phyloP scores from a whole-genome alignment of 73 alveolate genomes.

The Effrenium voratum region DNA sequence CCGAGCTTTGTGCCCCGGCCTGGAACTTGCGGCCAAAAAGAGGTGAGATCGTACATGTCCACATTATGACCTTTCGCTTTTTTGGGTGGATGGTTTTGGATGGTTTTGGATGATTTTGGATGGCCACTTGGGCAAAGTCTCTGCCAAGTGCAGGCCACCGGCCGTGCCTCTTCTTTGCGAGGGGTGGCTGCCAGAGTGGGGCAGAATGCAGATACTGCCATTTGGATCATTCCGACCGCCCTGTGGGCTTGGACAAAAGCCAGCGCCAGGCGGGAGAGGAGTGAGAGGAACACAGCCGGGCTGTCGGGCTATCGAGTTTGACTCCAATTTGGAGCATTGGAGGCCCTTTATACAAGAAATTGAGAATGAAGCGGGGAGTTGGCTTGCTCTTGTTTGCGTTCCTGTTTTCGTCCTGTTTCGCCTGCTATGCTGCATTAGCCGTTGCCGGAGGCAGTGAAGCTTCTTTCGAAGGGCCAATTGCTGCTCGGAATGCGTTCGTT shows the following conservation, averaged over 20 bases:
- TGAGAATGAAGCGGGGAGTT: too few species aligned
- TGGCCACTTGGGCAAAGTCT: too few species aligned
- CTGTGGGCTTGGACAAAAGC: conserved; percentile 37
- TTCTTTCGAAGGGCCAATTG: conserved; percentile 46
- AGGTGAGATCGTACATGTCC: too few species aligned
- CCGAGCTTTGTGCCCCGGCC: conserved; percentile 66
- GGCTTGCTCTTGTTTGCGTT: too few species aligned
- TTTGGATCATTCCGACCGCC: conserved; percentile 58
- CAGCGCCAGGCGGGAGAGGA: conserved; percentile 42
- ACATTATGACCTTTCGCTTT: too few species aligned
- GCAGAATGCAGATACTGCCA: conserved; percentile 60
- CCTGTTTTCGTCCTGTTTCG: too few species aligned
- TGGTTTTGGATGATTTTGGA: too few species aligned
- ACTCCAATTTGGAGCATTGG: background rate
- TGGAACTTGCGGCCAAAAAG: too few species aligned
- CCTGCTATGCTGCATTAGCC: background rate
- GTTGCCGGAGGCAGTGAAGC: conserved; percentile 28
- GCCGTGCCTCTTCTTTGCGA: conserved; percentile 60
- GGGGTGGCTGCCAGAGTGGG: conserved; percentile 67
- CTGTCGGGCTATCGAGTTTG: background rate
- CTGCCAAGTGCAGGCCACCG: conserved; percentile 82
- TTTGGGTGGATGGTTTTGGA: too few species aligned
- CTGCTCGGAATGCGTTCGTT: too few species aligned
- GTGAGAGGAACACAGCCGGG: background rate
- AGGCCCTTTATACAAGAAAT: too few species aligned